A percentile compares a stretch with the other conserved stretches of the same genome.
Evolutionary conservation across 768 basidiomycete species (phyloP).

Genomic region (Erythrobasidium yunnanense): DNA sequence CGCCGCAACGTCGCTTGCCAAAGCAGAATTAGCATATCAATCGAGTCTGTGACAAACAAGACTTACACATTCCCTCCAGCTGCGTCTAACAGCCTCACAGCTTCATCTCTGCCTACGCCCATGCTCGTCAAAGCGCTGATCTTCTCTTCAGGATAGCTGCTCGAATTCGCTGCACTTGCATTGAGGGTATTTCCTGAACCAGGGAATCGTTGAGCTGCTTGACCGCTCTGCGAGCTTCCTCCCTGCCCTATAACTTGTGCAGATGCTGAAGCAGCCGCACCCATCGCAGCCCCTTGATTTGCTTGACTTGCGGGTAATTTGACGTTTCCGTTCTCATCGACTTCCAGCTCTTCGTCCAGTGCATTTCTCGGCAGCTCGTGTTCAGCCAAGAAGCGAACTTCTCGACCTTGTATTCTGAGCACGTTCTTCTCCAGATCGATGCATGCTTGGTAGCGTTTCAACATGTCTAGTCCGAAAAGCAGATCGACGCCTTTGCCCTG

Average conservation of each 20-base stretch:
- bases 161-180: slow-evolving; percentile 37
- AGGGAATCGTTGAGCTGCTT: slow-evolving; percentile 24
- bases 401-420: slow-evolving; percentile 80
- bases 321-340: slow-evolving; percentile 38
- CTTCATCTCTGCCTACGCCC: slow-evolving; percentile 65
- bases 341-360: slow-evolving; percentile 39
- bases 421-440: slow-evolving; percentile 85
- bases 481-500: slow-evolving; percentile 86
- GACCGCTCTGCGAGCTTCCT: neutral
- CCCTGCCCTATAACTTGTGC: slow-evolving; percentile 32
- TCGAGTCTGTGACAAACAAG: slow-evolving; percentile 46
- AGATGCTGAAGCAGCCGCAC: slow-evolving; percentile 33
- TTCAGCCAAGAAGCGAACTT: slow-evolving; percentile 79
- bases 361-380: slow-evolving; percentile 78
- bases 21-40: neutral
- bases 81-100: slow-evolving; percentile 63
- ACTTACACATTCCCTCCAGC: slow-evolving; percentile 58
- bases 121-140: slow-evolving; percentile 62
- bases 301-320: slow-evolving; percentile 26
- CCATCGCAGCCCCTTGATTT: slow-evolving; percentile 3
- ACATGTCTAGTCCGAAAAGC: slow-evolving; percentile 97
- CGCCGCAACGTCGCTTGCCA: slow-evolving; percentile 6
- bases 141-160: slow-evolving; percentile 51
- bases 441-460: slow-evolving; percentile 89
- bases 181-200: too few species aligned